Evolutionary conservation across 225 moss, liverwort and hornwort genomes (phyloP), one percentile per base, ranked within the genome.

Genomic region (Takakia lepidozioides): DNA sequence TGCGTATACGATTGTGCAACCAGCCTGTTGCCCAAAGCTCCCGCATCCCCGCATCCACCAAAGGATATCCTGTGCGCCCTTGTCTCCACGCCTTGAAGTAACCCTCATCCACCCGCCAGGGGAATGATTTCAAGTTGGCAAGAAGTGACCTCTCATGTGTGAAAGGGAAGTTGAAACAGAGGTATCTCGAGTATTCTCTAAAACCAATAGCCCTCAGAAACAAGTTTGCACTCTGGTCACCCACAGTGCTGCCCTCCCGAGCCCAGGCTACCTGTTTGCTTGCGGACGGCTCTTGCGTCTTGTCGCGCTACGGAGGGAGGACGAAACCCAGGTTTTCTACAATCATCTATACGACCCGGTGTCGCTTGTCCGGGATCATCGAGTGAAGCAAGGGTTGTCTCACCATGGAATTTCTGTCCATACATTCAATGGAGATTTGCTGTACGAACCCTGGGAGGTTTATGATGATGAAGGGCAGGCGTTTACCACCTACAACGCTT

Each of bases 1-100:
- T 61, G 10, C 78, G 67, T 37, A 73, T 73, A 27, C 68, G 56
- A 47, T 73, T 78, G 57, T 78, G 78, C 64, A 78, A 46, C 78
- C 78, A 78, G 27, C 78, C 78, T 2, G 78, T 78, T 24, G 78
- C 78, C 78, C 78, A 78, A 39, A 78, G 69, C 50, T 78, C 78
- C 48, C 78, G 52, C 78, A 78, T 78, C 48, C 78, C 78, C 40
- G 78, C 78, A 53, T 78, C 78, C 29, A 78, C 78, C 60, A 78
- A 54, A 23, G 78, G 78, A 26, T 72, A 78, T 46, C 78, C 78
- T 22, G 78, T 78, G 11, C 78, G 78, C 39, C 78, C 78, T 51
- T 78, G 78, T 36, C 78, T 78, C 78, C 78, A 78, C 43, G 73
- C 68, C 38, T 78, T 78, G 58, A 78, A 78, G 3, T 60, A 61